Conservation (phyloP, 371 early-diverging fungal species). For the Ordospora colligata region DNA sequence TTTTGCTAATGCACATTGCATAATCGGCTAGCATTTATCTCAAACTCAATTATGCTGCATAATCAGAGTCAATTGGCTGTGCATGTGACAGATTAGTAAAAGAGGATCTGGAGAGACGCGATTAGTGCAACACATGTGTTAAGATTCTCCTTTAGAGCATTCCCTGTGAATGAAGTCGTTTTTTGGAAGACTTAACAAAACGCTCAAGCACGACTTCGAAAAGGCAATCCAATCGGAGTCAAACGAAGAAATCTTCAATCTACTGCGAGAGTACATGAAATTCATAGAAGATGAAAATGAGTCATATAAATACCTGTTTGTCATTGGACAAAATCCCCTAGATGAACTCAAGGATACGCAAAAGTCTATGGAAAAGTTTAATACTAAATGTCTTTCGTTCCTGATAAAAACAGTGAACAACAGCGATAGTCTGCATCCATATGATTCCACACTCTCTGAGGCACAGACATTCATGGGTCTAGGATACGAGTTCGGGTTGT, state of each 20-base stretch:
- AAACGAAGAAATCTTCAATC: constrained; percentile 12
- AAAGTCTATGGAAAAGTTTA: constrained; percentile 27
- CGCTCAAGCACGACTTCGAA: neutral
- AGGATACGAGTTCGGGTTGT: constrained; percentile 42
- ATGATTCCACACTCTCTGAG: constrained; percentile 6
- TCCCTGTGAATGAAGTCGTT: constrained; percentile 1
- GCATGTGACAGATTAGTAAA: neutral
- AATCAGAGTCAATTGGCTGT: neutral
- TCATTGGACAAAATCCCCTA: constrained; percentile 10
- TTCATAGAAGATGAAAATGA: constrained; percentile 29
- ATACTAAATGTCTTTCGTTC: constrained; percentile 21
- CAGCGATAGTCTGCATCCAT: constrained; percentile 11
- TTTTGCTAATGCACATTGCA: too few species aligned
- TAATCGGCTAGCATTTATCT: too few species aligned
- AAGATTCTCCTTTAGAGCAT: neutral
- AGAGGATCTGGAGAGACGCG: neutral
- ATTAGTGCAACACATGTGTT: neutral
- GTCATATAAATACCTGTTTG: constrained; percentile 8
- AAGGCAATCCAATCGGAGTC: neutral
- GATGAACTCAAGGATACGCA: neutral
- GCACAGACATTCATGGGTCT: constrained; percentile 40
- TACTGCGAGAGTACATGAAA: constrained; percentile 36
- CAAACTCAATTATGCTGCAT: too few species aligned
- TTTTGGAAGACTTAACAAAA: constrained; percentile 11
- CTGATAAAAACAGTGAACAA: neutral